A percentile compares a stretch with the other conserved stretches of the same genome.
phyloP scores from a whole-genome alignment of 2,329 filamentous ascomycete genomes.

The Fusarium poae region DNA sequence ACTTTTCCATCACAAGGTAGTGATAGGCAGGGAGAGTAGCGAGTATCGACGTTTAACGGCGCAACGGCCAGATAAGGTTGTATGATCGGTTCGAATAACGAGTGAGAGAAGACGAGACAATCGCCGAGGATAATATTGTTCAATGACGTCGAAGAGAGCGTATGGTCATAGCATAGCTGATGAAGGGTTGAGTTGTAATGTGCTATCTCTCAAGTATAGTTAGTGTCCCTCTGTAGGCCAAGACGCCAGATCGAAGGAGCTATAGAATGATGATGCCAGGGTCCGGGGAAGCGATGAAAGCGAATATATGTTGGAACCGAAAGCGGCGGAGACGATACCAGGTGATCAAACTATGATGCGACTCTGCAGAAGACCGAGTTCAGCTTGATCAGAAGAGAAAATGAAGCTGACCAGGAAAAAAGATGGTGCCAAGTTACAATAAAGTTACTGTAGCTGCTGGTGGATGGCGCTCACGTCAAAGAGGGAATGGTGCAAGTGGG shows the following conservation, averaged over 20 bases:
- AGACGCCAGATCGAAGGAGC: slow-evolving; percentile 28
- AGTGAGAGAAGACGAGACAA: slow-evolving; percentile 32
- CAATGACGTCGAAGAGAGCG: slow-evolving; percentile 15
- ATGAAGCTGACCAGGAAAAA: slow-evolving; percentile 12
- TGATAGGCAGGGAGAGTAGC: slow-evolving; percentile 13
- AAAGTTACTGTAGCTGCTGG: slow-evolving; percentile 17
- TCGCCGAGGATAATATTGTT: background rate
- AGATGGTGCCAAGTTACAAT: slow-evolving; percentile 27
- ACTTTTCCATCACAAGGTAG: slow-evolving; percentile 64
- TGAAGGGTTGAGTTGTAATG: slow-evolving; percentile 29
- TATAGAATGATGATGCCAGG: slow-evolving; percentile 25
- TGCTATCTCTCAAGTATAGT: slow-evolving; percentile 13
- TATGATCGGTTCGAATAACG: slow-evolving; percentile 25
- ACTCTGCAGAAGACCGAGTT: background rate
- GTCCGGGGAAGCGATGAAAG: background rate
- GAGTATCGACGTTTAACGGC: slow-evolving; percentile 17
- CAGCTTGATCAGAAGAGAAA: background rate
- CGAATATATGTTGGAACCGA: background rate
- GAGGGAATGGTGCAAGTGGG: slow-evolving; percentile 32
- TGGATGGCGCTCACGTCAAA: slow-evolving; percentile 31
- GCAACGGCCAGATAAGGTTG: slow-evolving; percentile 20
- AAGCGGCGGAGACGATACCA: background rate
- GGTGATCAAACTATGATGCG: background rate
- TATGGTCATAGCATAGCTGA: slow-evolving; percentile 45
- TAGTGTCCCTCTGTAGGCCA: slow-evolving; percentile 16